Percentiles rank a stretch among this genome's conserved stretches.
phyloP scores from a whole-genome alignment of 352 stramenopile genomes.

The Phytophthora agathidicida region DNA sequence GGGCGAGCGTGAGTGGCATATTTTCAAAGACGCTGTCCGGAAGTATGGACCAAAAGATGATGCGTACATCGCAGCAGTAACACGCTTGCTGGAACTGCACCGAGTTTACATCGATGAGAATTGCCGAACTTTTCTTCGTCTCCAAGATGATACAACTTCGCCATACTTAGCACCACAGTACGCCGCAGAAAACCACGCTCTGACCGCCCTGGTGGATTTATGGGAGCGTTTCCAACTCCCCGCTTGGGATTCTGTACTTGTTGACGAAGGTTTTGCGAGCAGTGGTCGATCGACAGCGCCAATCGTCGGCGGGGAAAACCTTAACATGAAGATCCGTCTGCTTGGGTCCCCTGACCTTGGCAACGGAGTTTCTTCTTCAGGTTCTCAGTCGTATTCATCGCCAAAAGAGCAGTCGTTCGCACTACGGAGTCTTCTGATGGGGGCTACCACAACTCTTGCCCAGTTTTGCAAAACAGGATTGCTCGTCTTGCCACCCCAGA shows the following conservation, averaged over 20 bases:
- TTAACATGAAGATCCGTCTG: slow-evolving; percentile 33
- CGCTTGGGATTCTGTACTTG: slow-evolving; percentile 3
- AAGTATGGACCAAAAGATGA: slow-evolving; percentile 21
- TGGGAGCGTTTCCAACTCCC: slow-evolving; percentile 37
- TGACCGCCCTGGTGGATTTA: slow-evolving; percentile 16
- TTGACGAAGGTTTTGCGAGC: neutral
- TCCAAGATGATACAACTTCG: neutral
- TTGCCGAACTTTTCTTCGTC: slow-evolving; percentile 5
- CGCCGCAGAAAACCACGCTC: slow-evolving; percentile 20
- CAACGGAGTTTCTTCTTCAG: neutral
- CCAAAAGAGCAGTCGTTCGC: slow-evolving; percentile 22
- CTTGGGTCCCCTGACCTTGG: slow-evolving; percentile 9
- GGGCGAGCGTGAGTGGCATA: slow-evolving; percentile 29
- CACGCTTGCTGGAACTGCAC: slow-evolving; percentile 38
- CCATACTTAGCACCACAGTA: neutral
- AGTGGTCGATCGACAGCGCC: slow-evolving; percentile 13
- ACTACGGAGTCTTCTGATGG: slow-evolving; percentile 28
- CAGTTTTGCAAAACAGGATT: slow-evolving; percentile 23
- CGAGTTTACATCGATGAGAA: slow-evolving; percentile 41
- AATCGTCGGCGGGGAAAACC: slow-evolving; percentile 23
- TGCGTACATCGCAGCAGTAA: slow-evolving; percentile 21
- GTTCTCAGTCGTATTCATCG: slow-evolving; percentile 3
- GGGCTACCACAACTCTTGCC: slow-evolving; percentile 2
- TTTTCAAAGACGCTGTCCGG: slow-evolving; percentile 21
- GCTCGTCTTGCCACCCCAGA: slow-evolving; percentile 12